phyloP scores from a whole-genome alignment of 2,329 filamentous ascomycete species.

The Teratosphaeria destructans region DNA sequence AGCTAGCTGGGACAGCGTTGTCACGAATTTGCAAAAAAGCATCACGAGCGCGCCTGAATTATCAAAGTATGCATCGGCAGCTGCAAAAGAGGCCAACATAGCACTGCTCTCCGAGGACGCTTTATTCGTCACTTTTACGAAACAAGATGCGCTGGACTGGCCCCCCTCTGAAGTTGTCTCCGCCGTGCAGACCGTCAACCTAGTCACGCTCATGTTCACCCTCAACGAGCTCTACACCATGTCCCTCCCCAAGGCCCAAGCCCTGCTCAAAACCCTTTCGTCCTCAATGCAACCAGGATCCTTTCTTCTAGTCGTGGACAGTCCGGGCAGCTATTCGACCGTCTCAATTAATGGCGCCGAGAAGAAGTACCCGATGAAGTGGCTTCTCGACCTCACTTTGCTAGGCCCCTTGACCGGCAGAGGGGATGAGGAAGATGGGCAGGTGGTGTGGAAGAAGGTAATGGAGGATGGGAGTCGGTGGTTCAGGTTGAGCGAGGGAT shows the following conservation, averaged over 20 bases:
- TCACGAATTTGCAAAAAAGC: conserved; percentile 46
- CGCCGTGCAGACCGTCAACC: conserved; percentile 21
- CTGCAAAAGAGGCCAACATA: conserved; percentile 31
- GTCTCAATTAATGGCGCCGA: conserved; percentile 49
- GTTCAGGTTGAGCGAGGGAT: conserved; percentile 55
- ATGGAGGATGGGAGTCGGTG: conserved; percentile 68
- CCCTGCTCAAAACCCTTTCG: conserved; percentile 62
- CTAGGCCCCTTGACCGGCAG: conserved; percentile 26
- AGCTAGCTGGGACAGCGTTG: conserved; percentile 62
- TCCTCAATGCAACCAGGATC: conserved; percentile 47
- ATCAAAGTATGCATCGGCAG: conserved; percentile 39
- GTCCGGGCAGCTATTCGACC: conserved; percentile 85
- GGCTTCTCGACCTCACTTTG: conserved; percentile 77
- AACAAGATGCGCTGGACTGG: conserved; percentile 41
- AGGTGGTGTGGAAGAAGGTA: conserved; percentile 58
- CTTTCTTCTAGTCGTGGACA: conserved; percentile 77
- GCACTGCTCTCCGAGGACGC: conserved; percentile 24
- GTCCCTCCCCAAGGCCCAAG: conserved; percentile 64
- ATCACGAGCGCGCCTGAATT: conserved; percentile 43
- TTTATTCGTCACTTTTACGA: conserved; percentile 34
- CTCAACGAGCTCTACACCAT: conserved; percentile 87
- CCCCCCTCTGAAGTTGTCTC: conserved; percentile 26
- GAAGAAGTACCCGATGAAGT: conserved; percentile 83
- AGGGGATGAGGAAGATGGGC: conserved; percentile 2
- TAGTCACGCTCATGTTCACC: conserved; percentile 85